A percentile compares a stretch with the other conserved stretches of the same genome.
phyloP scores from a whole-genome alignment of 108 stramenopile species.

The Nannochloropsis gaditana region DNA sequence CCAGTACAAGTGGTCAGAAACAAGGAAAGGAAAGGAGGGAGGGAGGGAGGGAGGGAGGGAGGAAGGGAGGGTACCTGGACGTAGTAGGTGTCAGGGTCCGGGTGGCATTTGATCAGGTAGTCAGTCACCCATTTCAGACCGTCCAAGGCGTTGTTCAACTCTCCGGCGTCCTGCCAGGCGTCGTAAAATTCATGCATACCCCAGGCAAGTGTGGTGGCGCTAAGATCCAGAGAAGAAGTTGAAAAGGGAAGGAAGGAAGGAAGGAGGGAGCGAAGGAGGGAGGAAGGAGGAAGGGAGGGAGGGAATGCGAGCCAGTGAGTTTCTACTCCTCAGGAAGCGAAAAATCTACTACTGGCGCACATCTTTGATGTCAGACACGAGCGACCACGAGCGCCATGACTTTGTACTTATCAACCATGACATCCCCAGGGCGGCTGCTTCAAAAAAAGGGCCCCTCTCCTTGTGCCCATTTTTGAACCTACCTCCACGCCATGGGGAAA shows the following conservation, averaged over 20 bases:
- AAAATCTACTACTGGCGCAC: too few species aligned
- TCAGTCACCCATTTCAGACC: not conserved
- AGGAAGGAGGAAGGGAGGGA: too few species aligned
- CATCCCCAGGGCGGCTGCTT: too few species aligned
- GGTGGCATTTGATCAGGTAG: not conserved
- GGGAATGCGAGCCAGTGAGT: too few species aligned
- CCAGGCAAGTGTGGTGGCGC: not conserved
- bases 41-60: not conserved
- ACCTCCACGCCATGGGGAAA: slow-evolving; percentile 17
- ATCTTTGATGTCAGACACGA: too few species aligned
- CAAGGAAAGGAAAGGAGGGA: not conserved
- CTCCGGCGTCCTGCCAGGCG: not conserved
- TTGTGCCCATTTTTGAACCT: not conserved
- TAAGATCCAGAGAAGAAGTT: not conserved
- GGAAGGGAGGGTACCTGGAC: not conserved
- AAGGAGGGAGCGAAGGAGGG: not conserved
- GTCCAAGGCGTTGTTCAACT: not conserved
- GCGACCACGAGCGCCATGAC: too few species aligned
- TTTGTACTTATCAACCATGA: too few species aligned
- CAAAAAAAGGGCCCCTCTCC: too few species aligned
- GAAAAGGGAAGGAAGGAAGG: not conserved
- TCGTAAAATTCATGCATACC: not conserved
- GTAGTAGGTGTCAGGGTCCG: not conserved
- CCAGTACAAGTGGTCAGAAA: not conserved
- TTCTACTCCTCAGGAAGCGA: too few species aligned